Evolutionary conservation across 1,139 yeast genomes (phyloP).

Genomic region (Sugiyamaella castrensis): DNA sequence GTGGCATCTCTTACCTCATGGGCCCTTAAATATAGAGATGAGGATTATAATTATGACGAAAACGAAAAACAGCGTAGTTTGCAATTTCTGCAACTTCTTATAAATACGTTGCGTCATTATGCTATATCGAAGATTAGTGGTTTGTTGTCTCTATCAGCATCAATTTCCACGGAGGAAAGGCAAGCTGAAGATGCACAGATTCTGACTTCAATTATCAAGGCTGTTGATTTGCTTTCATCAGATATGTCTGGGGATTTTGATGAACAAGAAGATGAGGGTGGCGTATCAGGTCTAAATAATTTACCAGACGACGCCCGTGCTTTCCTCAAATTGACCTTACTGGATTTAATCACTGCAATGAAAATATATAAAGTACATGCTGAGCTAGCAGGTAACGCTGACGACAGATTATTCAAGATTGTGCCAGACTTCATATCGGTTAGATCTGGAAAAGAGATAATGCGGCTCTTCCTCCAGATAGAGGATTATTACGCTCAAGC

Average conservation of each 20-base stretch:
- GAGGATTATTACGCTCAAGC: slow-evolving; percentile 22
- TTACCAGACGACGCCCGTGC: slow-evolving; percentile 3
- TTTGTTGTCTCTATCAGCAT: slow-evolving; percentile 11
- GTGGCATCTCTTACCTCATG: not conserved
- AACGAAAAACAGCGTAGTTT: not conserved
- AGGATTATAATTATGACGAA: not conserved
- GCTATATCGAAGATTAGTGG: slow-evolving; percentile 26
- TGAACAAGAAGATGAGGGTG: not conserved
- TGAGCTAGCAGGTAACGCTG: not conserved
- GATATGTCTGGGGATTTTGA: not conserved
- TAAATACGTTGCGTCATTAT: slow-evolving; percentile 24
- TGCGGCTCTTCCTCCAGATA: slow-evolving; percentile 24
- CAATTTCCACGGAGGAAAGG: not conserved
- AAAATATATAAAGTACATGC: slow-evolving; percentile 13
- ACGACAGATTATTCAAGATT: not conserved
- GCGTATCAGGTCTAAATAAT: not conserved
- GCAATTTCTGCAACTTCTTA: slow-evolving; percentile 11
- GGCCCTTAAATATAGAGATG: not conserved
- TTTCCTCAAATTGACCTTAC: slow-evolving; percentile 17
- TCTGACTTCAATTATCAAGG: slow-evolving; percentile 1
- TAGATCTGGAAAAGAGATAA: slow-evolving; percentile 17
- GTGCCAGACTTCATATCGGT: slow-evolving; percentile 10
- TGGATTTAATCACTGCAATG: slow-evolving; percentile 21
- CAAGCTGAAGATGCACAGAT: slow-evolving; percentile 1
- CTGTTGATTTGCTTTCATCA: slow-evolving; percentile 5